Percentiles rank a stretch among this genome's conserved stretches.
Evolutionary conservation across 2,329 filamentous ascomycete species (phyloP).

Genomic region (Aspergillus terreus): DNA sequence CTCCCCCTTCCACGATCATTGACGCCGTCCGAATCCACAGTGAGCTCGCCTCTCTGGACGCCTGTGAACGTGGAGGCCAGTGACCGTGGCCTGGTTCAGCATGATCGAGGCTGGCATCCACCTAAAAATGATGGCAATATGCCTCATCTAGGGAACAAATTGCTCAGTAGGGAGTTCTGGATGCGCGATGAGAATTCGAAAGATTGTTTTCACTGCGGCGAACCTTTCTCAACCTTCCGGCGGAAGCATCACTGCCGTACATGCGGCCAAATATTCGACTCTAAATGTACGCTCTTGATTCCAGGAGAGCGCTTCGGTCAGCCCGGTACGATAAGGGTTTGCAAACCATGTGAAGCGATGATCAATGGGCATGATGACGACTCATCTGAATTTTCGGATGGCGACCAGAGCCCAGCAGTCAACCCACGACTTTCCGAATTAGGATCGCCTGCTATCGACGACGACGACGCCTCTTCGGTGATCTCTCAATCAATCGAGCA

Average conservation of each 20-base stretch:
- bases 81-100: conserved; percentile 15
- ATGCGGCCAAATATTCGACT: conserved; percentile 98
- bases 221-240: conserved; percentile 86
- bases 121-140: conserved; percentile 32
- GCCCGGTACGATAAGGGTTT: conserved; percentile 77
- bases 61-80: conserved; percentile 10
- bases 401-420: conserved; percentile 59
- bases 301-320: conserved; percentile 85
- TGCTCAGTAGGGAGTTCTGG: conserved; percentile 95
- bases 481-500: conserved; percentile 46
- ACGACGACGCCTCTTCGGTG: conserved; percentile 45
- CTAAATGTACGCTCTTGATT: conserved; percentile 91
- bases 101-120: conserved; percentile 17
- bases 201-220: conserved; percentile 90
- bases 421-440: conserved; percentile 60
- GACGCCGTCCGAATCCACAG: conserved; percentile 16
- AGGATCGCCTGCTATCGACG: conserved; percentile 47
- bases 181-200: conserved; percentile 99
- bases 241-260: conserved; percentile 93
- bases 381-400: conserved; percentile 85
- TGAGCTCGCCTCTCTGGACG: background rate
- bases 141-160: conserved; percentile 73
- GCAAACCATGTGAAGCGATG: conserved; percentile 86
- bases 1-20: conserved; percentile 15
- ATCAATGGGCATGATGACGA: conserved; percentile 88